Base-by-base conservation (phyloP, 768 basidiomycete genomes). In the Kwoniella shandongensis region DNA sequence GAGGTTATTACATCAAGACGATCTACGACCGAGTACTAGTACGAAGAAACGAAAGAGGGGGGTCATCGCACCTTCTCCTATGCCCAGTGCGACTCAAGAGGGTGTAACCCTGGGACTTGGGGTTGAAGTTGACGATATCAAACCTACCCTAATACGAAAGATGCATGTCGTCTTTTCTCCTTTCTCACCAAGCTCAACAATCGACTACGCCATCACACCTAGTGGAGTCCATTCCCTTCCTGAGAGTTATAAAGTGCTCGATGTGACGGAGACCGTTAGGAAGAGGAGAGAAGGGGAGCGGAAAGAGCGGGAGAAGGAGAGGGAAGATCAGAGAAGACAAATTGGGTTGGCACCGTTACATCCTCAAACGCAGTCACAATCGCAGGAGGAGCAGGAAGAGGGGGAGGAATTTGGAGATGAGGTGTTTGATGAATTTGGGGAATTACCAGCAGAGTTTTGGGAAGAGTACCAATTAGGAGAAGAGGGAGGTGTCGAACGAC, bases 151-250 rank as follows among this genome's bases (percentile, higher is more conserved):
- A 22, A 80, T 93, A 51, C 83, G 92, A 36, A 82, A 86, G 38
- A 76, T 92, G 52, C 85, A 84, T 54, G 79, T 93, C 48, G 79
- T 96, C 8, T 96, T 91, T 78, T 88, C 85, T 61, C 84, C 84
- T 10, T 81, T 87, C 13, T 77, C 77, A 0, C 66, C 79, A 0
- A 81, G 86, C 1, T 78, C 77, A 17, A 86, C 85, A 12, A 73
- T 88, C 54, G 90, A 96, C 72, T 94, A 87, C 62, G 79, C 90
- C 56, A 81, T 96, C 46, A 82, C 85, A 4, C 67, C 79, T 15
- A 76, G 79, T 20, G 91, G 90, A 7, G 78, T 92, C 12, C 62
- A 65, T 26, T 63, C 67, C 12, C 29, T 74, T 11, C 46, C 50
- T 15, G 59, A 55, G 1, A 57, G 54, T 4, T 62, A 62, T 22